phyloP scores from a whole-genome alignment of 495 filamentous ascomycete species.

The Aspergillus diversus region DNA sequence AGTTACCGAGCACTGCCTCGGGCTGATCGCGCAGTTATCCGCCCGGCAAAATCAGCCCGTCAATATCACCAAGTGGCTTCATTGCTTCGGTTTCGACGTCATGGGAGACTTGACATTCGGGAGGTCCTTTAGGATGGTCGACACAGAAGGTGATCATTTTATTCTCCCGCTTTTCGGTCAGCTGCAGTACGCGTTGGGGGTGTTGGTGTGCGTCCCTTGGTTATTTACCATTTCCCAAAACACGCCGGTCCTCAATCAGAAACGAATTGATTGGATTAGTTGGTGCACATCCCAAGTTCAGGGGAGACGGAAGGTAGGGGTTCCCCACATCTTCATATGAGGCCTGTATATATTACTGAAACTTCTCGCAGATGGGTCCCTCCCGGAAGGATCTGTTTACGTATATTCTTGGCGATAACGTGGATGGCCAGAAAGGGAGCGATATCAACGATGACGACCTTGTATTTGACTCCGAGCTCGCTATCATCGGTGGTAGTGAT shows the following conservation, averaged over 20 bases:
- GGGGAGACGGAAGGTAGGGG: slow-evolving; percentile 11
- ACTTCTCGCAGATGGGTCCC: not conserved
- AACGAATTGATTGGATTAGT: not conserved
- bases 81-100: slow-evolving; percentile 41
- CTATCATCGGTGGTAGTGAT: slow-evolving; percentile 28
- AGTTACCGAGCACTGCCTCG: slow-evolving; percentile 8
- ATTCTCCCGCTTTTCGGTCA: not conserved
- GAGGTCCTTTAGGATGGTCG: slow-evolving; percentile 43
- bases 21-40: not conserved
- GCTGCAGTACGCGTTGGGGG: not conserved
- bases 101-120: slow-evolving; percentile 47
- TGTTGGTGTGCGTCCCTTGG: slow-evolving; percentile 20
- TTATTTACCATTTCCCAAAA: slow-evolving; percentile 5
- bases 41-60: slow-evolving; percentile 23
- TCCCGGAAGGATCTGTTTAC: slow-evolving; percentile 8
- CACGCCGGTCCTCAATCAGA: slow-evolving; percentile 4
- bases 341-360: too few relatives aligned
- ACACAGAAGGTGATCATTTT: slow-evolving; percentile 26
- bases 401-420: slow-evolving; percentile 1
- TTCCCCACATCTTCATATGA: too few relatives aligned
- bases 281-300: slow-evolving; percentile 25
- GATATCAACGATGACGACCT: not conserved
- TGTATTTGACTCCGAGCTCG: slow-evolving; percentile 2
- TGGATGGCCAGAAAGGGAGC: not conserved
- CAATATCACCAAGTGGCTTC: slow-evolving; percentile 35